Evolutionary conservation across 192 early-diverging fungal genomes (phyloP).

Genomic region (Backusella liffmaniae): DNA sequence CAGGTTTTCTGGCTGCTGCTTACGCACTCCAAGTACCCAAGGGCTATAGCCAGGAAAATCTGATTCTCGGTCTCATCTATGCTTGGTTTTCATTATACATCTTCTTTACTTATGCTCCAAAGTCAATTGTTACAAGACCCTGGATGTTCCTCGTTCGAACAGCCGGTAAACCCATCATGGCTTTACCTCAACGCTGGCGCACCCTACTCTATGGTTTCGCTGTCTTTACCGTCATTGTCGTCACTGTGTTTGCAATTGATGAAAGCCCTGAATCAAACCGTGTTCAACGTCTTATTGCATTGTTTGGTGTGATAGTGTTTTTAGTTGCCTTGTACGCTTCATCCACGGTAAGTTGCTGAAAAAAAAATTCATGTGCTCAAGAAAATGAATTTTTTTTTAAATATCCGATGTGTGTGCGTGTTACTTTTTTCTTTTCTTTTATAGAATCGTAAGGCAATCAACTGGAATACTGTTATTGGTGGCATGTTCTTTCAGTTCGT

Average conservation of each 20-base stretch:
- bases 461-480: conserved; percentile 74
- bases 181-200: neutral
- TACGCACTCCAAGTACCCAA: conserved; percentile 28
- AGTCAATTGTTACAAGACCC: conserved; percentile 13
- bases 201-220: conserved; percentile 7
- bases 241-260: conserved; percentile 59
- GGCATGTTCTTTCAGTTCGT: conserved; percentile 76
- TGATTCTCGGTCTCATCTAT: conserved; percentile 29
- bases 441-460: conserved; percentile 58
- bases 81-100: conserved; percentile 22
- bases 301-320: conserved; percentile 68
- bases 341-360: conserved; percentile 42
- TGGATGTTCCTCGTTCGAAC: conserved; percentile 11
- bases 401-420: neutral
- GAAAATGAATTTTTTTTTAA: neutral
- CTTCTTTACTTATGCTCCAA: conserved; percentile 18
- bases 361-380: neutral
- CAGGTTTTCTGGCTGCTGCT: conserved; percentile 29
- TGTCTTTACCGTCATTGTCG: conserved; percentile 41
- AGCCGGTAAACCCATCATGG: conserved; percentile 17
- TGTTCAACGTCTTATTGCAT: conserved; percentile 71
- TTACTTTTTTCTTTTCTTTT: neutral
- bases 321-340: conserved; percentile 41
- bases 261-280: conserved; percentile 53
- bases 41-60: conserved; percentile 30